Evolutionary conservation across 768 basidiomycete species (phyloP), one percentile per base, ranked within the genome.

Genomic region (Chlorophyllum brunneum): DNA sequence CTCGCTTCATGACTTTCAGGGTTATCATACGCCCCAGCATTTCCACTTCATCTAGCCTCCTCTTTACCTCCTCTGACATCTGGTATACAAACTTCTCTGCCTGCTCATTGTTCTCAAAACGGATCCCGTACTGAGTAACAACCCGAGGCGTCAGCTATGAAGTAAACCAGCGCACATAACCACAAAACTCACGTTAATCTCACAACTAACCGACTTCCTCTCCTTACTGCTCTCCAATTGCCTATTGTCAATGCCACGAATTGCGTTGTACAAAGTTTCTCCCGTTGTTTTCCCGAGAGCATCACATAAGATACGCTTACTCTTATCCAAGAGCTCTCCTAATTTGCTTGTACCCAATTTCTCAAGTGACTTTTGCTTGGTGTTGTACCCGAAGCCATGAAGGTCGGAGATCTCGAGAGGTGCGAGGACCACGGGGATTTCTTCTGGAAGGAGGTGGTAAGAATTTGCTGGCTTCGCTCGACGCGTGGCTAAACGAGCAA

Each of bases 401-500:
- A 99, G 70, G 55, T 92, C 86, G 29, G 83, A 76, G 23, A 98
- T 85, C 54, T 83, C 78, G 24, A 95, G 75, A 0, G 85, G 81
- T 0, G 79, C 77, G 3, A 95, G 71, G 33, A 89, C 72, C 1
- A 67, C 69, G 1, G 70, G 63, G 2, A 85, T 74, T 41, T 81
- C 78, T 9, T 72, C 74, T 3, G 70, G 70, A 0, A 75, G 58
- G 11, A 99, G 79, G 57, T 94, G 92, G 62, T 79, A 91, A 0
- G 90, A 83, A 1, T 86, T 86, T 0, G 87, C 94, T 0, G 97
- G 97, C 63, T 99, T 99, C 4, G 97, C 97, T 4, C 75, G 77
- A 6, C 90, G 82, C 0, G 93, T 95, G 2, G 97, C 97, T 5
- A 99, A 76, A 15, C 94, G 88, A 0, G 95, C 92, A 4, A 99